Evolutionary conservation across 306 rosid genomes (phyloP).

Genomic region (Bauhinia variegata): DNA sequence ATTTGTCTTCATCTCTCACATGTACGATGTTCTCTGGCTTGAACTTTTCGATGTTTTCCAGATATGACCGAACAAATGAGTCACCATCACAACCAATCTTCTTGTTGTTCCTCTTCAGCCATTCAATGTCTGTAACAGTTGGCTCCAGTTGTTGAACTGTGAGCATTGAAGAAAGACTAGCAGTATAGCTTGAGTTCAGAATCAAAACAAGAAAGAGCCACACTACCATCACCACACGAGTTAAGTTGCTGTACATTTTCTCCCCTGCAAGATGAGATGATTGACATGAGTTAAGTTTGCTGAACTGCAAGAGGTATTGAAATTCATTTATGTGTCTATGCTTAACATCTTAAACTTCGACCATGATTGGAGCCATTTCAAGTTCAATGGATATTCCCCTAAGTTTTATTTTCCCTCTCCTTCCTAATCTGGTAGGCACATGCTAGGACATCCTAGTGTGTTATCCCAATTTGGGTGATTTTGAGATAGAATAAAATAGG

Average conservation of each 20-base stretch:
- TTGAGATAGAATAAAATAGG: too few relatives aligned
- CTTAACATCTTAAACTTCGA: too few relatives aligned
- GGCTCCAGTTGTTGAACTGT: conserved; percentile 51
- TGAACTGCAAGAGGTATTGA: too few relatives aligned
- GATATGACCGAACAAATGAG: conserved; percentile 56
- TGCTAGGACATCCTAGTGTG: too few relatives aligned
- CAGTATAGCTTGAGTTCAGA: conserved; percentile 70
- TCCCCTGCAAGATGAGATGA: conserved; percentile 50
- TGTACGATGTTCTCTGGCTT: conserved; percentile 32
- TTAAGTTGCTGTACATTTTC: conserved; percentile 48
- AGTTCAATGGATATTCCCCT: too few relatives aligned
- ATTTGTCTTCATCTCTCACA: conserved; percentile 32
- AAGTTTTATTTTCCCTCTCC: too few relatives aligned
- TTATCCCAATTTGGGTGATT: too few relatives aligned
- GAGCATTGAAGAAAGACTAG: conserved; percentile 72
- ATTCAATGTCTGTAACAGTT: conserved; percentile 46
- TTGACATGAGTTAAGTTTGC: background rate
- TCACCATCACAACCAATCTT: conserved; percentile 64
- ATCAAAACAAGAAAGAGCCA: conserved; percentile 67
- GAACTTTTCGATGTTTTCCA: conserved; percentile 44
- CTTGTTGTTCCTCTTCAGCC: conserved; percentile 38
- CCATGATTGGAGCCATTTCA: too few relatives aligned
- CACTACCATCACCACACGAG: conserved; percentile 51
- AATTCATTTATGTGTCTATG: too few relatives aligned
- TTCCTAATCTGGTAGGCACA: too few relatives aligned